phyloP scores from a whole-genome alignment of 345 rosid genomes.

The Corchorus olitorius region DNA sequence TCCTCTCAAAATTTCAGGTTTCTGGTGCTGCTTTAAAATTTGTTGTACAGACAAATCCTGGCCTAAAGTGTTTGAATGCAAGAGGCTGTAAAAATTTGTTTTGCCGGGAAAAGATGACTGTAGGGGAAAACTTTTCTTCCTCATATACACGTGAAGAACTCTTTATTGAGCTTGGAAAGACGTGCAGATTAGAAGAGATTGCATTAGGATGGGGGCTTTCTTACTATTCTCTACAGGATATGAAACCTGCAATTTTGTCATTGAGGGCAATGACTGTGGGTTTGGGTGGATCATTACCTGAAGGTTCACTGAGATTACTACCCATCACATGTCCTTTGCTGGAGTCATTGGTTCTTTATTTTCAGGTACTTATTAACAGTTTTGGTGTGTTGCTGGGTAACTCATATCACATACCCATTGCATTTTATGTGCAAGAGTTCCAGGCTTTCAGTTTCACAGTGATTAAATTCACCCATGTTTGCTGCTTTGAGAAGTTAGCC shows the following conservation, averaged over 20 bases:
- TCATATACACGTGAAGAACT: constrained; percentile 31
- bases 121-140: constrained; percentile 29
- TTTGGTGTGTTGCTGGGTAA: constrained; percentile 1
- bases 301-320: constrained; percentile 50
- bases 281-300: constrained; percentile 74
- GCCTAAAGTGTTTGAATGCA: constrained; percentile 62
- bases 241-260: constrained; percentile 56
- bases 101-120: constrained; percentile 31
- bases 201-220: constrained; percentile 80
- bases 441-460: constrained; percentile 4
- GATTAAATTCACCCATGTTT: neutral
- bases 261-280: constrained; percentile 59
- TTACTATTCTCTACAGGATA: constrained; percentile 46
- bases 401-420: neutral
- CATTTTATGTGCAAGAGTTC: neutral
- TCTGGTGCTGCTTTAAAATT: constrained; percentile 55
- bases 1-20: constrained; percentile 47
- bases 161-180: constrained; percentile 42
- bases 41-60: constrained; percentile 50
- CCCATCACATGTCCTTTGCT: constrained; percentile 63
- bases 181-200: constrained; percentile 56
- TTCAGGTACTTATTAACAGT: constrained; percentile 59
- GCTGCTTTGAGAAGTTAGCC: neutral
- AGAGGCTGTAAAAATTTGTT: constrained; percentile 66
- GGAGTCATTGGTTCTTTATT: constrained; percentile 57